Evolutionary conservation across 2,329 filamentous ascomycete species (phyloP).

Genomic region (Fusarium oxysporum): DNA sequence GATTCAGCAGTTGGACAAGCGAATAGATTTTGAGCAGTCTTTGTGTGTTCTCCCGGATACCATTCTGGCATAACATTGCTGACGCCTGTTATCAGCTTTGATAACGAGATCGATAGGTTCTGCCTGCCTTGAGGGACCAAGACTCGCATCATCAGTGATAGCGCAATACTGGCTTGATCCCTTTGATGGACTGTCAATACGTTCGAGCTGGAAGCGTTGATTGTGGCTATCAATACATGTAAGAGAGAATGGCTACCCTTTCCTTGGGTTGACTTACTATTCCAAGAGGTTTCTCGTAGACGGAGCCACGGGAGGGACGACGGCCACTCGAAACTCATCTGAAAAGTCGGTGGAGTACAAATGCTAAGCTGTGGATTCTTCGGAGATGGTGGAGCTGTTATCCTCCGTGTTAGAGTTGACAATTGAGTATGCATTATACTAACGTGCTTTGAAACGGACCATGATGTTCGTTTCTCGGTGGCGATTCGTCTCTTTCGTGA

Average conservation of each 20-base stretch:
- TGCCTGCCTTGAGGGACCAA: no score
- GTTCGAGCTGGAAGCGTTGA: fast-evolving
- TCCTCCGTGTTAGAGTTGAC: no score
- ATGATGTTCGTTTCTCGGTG: fast-evolving
- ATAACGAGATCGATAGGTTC: no score
- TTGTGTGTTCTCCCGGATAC: background rate
- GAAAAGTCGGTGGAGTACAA: fast-evolving
- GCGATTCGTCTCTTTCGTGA: fast-evolving
- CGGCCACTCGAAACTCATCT: fast-evolving
- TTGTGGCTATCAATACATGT: fast-evolving
- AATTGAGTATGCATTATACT: no score
- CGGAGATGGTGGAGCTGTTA: no score
- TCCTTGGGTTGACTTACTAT: background rate
- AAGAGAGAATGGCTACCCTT: no score
- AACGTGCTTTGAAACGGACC: fast-evolving
- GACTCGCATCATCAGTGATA: no score
- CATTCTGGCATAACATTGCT: fast-evolving
- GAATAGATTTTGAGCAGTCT: background rate
- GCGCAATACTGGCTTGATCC: no score
- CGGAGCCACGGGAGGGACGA: fast-evolving
- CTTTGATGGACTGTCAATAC: background rate
- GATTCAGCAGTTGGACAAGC: background rate
- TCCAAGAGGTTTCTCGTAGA: fast-evolving
- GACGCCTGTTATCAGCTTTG: fast-evolving
- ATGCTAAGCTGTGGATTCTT: background rate